Conservation (phyloP, 352 stramenopile species). For the Saprolegnia parasitica region DNA sequence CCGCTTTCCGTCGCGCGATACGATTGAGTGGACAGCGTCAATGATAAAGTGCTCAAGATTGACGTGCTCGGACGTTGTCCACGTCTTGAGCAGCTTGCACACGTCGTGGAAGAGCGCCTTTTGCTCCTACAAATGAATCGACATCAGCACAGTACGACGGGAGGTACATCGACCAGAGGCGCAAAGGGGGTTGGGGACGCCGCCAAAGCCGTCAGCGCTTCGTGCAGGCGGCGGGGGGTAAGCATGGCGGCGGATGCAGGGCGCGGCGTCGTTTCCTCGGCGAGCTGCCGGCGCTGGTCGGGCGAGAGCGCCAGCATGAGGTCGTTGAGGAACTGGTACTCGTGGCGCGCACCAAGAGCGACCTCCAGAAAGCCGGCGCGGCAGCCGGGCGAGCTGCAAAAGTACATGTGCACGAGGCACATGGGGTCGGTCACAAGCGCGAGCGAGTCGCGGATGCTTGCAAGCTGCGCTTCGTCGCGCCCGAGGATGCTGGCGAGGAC, state of each 20-base stretch:
- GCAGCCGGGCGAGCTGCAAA: not conserved
- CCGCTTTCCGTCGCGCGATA: not conserved
- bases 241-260: not conserved
- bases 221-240: slow-evolving; percentile 5
- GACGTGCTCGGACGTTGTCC: not conserved
- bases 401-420: slow-evolving; percentile 18
- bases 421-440: not conserved
- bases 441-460: not conserved
- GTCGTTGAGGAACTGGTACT: slow-evolving; percentile 21
- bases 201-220: not conserved
- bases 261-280: not conserved
- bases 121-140: slow-evolving; percentile 22
- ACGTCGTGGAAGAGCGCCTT: slow-evolving; percentile 10
- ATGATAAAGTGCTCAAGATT: slow-evolving; percentile 4
- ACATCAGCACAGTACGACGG: no score
- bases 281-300: slow-evolving; percentile 12
- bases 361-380: slow-evolving; percentile 4
- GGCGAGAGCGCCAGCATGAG: slow-evolving; percentile 4
- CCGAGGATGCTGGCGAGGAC: slow-evolving; percentile 6
- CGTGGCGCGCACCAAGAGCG: slow-evolving; percentile 1
- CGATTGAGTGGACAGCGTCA: not conserved
- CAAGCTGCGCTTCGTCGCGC: slow-evolving; percentile 9
- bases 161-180: not conserved
- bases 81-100: not conserved
- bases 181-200: slow-evolving; percentile 12